Conservation (phyloP, 495 filamentous ascomycete species). For the Polyplosphaeria fusca region DNA sequence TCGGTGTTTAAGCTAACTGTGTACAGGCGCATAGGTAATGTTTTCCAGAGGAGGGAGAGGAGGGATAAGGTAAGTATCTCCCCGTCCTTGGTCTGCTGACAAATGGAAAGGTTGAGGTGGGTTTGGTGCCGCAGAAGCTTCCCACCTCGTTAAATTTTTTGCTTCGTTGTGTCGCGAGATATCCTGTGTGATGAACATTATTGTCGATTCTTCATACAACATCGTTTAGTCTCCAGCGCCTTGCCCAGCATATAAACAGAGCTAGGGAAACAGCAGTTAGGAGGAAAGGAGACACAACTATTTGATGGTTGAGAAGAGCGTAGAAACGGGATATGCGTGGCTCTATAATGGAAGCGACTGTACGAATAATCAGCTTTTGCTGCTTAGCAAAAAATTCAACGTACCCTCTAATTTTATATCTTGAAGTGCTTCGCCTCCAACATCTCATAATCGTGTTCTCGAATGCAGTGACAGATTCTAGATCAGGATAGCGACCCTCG, state of each 20-base stretch:
- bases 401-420: background rate
- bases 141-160: too few species aligned
- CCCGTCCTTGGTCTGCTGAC: too few species aligned
- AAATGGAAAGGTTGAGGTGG: too few species aligned
- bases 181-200: too few species aligned
- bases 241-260: background rate
- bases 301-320: background rate
- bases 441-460: background rate
- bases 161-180: too few species aligned
- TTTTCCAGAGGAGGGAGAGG: too few species aligned
- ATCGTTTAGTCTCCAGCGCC: background rate
- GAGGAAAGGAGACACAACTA: background rate
- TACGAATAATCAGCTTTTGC: background rate
- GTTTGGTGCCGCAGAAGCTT: too few species aligned
- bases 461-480: background rate
- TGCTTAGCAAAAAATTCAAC: background rate
- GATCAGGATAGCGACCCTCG: background rate
- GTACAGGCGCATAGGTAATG: too few species aligned
- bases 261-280: background rate
- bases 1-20: too few species aligned
- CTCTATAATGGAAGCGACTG: background rate
- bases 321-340: background rate
- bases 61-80: too few species aligned
- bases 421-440: background rate
- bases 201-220: too few species aligned